Conservation (phyloP, 352 stramenopile genomes). For the Pythium myriotylum region DNA sequence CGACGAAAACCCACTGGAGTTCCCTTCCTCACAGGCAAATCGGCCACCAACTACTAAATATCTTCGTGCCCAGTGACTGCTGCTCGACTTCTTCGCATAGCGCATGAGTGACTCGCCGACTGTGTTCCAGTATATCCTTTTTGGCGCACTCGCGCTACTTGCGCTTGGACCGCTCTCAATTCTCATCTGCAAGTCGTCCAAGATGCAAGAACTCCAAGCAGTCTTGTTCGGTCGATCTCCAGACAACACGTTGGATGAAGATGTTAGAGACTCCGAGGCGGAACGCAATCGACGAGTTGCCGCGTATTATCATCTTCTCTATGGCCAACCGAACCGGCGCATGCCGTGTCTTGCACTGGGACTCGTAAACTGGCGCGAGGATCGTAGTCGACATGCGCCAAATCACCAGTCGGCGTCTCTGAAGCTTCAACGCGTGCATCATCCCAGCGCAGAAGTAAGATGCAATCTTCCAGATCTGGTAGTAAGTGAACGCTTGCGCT, state of each 20-base stretch:
- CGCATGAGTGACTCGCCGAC: slow-evolving; percentile 12
- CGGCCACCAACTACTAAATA: too few relatives aligned
- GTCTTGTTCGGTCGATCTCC: neutral
- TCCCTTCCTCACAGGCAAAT: too few relatives aligned
- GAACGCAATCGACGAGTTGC: neutral
- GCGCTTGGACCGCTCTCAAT: slow-evolving; percentile 5
- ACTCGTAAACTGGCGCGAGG: slow-evolving; percentile 65
- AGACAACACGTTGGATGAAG: neutral
- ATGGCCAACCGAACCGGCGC: slow-evolving; percentile 2
- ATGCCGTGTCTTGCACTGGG: slow-evolving; percentile 39
- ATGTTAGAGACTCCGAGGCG: neutral
- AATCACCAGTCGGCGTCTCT: slow-evolving; percentile 5
- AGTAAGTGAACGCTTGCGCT: too few relatives aligned
- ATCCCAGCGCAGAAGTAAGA: neutral
- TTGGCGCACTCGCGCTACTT: slow-evolving; percentile 15
- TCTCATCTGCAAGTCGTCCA: slow-evolving; percentile 7
- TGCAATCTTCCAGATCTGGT: neutral
- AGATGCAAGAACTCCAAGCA: slow-evolving; percentile 3
- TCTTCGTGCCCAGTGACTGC: too few relatives aligned
- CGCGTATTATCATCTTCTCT: slow-evolving; percentile 15
- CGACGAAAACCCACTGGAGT: too few relatives aligned
- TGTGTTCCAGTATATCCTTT: slow-evolving; percentile 10
- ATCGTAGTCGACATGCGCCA: slow-evolving; percentile 43
- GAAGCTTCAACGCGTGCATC: slow-evolving; percentile 58
- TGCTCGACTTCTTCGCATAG: too few relatives aligned